Conservation (phyloP, 306 rosid genomes). For the Nissolia schottii region DNA sequence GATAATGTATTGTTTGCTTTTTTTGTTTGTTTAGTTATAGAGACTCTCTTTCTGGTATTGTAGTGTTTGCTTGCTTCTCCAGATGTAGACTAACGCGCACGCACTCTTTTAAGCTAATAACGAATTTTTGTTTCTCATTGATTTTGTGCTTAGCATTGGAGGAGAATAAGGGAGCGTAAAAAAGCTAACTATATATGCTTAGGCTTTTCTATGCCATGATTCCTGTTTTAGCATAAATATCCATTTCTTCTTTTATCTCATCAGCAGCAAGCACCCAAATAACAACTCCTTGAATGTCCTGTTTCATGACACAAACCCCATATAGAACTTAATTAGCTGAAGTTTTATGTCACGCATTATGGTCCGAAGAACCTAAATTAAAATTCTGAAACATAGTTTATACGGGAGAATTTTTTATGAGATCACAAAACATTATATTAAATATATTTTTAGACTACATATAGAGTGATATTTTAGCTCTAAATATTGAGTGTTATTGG, state of each 20-base stretch:
- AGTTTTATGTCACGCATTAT: not conserved
- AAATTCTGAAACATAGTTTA: slow-evolving; percentile 45
- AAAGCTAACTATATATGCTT: not conserved
- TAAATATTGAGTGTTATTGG: too few relatives aligned
- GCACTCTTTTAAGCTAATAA: slow-evolving; percentile 25
- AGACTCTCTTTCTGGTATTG: not conserved
- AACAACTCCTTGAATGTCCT: slow-evolving; percentile 69
- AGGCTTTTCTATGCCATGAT: not conserved
- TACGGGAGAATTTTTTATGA: too few relatives aligned
- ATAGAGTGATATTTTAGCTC: too few relatives aligned
- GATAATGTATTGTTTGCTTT: slow-evolving; percentile 10
- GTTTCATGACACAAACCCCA: slow-evolving; percentile 14
- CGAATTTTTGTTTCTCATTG: slow-evolving; percentile 11
- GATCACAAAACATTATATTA: too few relatives aligned
- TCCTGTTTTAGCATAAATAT: not conserved
- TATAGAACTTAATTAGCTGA: not conserved
- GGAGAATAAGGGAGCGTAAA: not conserved
- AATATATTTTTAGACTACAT: too few relatives aligned
- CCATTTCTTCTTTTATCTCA: not conserved
- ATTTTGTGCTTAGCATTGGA: not conserved
- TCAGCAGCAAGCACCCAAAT: slow-evolving; percentile 50
- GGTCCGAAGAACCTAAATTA: slow-evolving; percentile 32
- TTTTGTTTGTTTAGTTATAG: slow-evolving; percentile 21
- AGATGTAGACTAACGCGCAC: slow-evolving; percentile 26
- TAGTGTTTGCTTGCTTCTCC: slow-evolving; percentile 21